These are phyloP conservation scores for Paspalum notatum DNA, from an alignment of 176 grass and related monocot species.

Conservation along the genomic window DNA sequence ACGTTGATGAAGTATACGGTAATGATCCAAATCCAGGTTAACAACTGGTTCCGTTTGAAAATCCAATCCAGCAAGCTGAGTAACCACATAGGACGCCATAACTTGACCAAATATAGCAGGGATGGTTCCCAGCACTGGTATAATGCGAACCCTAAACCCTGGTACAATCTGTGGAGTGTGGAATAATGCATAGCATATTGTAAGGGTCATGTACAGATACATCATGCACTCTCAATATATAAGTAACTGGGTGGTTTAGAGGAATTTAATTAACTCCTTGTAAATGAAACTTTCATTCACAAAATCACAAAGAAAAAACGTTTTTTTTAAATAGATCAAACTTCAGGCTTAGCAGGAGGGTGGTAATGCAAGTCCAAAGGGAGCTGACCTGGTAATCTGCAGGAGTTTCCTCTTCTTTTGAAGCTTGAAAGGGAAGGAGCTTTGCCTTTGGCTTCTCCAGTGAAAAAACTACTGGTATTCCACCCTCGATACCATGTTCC, in stretches of 20 bases:
- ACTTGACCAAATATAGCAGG: constrained; percentile 98
- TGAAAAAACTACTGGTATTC: constrained; percentile 88
- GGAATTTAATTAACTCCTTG: constrained; percentile 19
- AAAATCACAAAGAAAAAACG: background rate
- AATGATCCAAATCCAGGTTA: constrained; percentile 98
- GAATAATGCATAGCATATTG: constrained; percentile 27
- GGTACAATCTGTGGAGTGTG: constrained; percentile 79
- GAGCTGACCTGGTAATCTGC: constrained; percentile 89
- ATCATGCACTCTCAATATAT: background rate
- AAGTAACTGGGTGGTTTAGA: constrained; percentile 8
- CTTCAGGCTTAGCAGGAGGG: background rate
- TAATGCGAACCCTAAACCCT: constrained; percentile 95
- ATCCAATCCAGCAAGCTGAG: constrained; percentile 65
- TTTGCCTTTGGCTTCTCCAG: constrained; percentile 94
- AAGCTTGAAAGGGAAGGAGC: constrained; percentile 91
- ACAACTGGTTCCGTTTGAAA: constrained; percentile 89
- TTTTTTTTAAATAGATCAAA: background rate
- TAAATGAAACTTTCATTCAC: background rate
- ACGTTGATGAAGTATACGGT: constrained; percentile 83
- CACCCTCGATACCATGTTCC: constrained; percentile 83
- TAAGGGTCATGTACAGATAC: constrained; percentile 10
- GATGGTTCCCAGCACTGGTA: constrained; percentile 89
- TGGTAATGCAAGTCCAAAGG: constrained; percentile 14
- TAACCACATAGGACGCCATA: constrained; percentile 90
- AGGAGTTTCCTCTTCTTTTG: constrained; percentile 91